Percentiles rank a stretch among this genome's conserved stretches.
phyloP scores from a whole-genome alignment of 2,329 filamentous ascomycete genomes.

The Monilinia vaccinii-corymbosi region DNA sequence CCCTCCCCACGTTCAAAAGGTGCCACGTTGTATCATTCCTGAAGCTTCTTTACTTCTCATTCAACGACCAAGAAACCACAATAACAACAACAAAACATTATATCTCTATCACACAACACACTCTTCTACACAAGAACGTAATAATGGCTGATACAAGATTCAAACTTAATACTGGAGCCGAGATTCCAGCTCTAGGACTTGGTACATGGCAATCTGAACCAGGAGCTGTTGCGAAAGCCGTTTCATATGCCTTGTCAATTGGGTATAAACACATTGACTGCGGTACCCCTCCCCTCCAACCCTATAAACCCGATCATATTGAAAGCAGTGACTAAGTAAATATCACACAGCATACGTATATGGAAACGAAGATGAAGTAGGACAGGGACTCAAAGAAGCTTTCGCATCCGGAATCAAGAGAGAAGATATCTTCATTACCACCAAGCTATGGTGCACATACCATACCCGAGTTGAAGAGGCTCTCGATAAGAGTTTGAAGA shows the following conservation, averaged over 20 bases:
- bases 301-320: conserved; percentile 28
- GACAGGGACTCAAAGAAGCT: conserved; percentile 61
- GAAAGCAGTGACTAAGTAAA: conserved; percentile 21
- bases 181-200: conserved; percentile 34
- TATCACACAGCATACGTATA: conserved; percentile 56
- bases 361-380: conserved; percentile 76
- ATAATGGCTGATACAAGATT: conserved; percentile 18
- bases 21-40: neutral
- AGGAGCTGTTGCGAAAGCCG: conserved; percentile 33
- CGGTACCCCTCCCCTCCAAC: conserved; percentile 7
- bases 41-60: neutral
- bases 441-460: conserved; percentile 66
- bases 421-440: conserved; percentile 55
- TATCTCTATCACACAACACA: neutral
- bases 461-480: conserved; percentile 59
- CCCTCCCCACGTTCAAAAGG: neutral
- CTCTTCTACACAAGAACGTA: neutral
- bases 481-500: conserved; percentile 63
- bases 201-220: conserved; percentile 36
- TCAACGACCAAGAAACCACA: neutral
- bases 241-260: conserved; percentile 33
- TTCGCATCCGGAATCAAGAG: conserved; percentile 58
- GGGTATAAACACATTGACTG: conserved; percentile 46
- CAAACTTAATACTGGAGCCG: conserved; percentile 29
- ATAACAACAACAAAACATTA: neutral